A percentile compares a stretch with the other conserved stretches of the same genome.
Evolutionary conservation across 1,284 basidiomycete species (phyloP).

Genomic region (Heterobasidion annosum): DNA sequence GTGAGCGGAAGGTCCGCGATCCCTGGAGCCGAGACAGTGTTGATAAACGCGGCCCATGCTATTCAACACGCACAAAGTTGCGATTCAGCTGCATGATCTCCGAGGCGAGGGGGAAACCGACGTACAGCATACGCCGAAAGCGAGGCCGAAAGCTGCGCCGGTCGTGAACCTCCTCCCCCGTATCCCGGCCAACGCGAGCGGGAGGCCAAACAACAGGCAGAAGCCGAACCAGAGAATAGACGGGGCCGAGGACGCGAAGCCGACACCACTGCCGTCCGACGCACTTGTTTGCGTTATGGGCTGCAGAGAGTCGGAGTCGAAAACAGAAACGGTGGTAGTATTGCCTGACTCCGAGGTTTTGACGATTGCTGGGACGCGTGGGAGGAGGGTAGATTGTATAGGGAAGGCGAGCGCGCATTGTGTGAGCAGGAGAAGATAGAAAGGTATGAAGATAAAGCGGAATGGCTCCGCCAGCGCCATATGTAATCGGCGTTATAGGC

Average conservation of each 20-base stretch:
- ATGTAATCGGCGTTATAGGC: background rate
- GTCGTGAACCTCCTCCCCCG: slow-evolving; percentile 45
- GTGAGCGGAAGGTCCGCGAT: slow-evolving; percentile 44
- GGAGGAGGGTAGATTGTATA: background rate
- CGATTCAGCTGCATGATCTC: background rate
- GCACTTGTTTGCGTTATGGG: slow-evolving; percentile 43
- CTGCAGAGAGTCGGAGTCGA: slow-evolving; percentile 32
- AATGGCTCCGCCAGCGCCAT: background rate
- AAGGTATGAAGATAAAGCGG: background rate
- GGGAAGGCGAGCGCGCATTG: background rate
- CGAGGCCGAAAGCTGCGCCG: slow-evolving; percentile 41
- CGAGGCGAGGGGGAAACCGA: slow-evolving; percentile 1
- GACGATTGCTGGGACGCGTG: background rate
- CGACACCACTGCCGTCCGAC: slow-evolving; percentile 47
- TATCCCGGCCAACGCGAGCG: slow-evolving; percentile 46
- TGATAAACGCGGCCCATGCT: slow-evolving; percentile 58
- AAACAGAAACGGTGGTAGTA: slow-evolving; percentile 24
- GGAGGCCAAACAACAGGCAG: slow-evolving; percentile 38
- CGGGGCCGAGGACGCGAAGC: slow-evolving; percentile 26
- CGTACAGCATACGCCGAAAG: slow-evolving; percentile 40
- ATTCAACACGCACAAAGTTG: background rate
- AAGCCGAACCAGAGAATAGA: slow-evolving; percentile 52
- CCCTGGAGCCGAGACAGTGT: slow-evolving; percentile 36
- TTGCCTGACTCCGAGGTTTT: slow-evolving; percentile 20
- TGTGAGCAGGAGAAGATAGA: background rate